A percentile compares a stretch with the other conserved stretches of the same genome.
Evolutionary conservation across 176 grass and related monocot species (phyloP).

Genomic region (Aegilops sharonensis): DNA sequence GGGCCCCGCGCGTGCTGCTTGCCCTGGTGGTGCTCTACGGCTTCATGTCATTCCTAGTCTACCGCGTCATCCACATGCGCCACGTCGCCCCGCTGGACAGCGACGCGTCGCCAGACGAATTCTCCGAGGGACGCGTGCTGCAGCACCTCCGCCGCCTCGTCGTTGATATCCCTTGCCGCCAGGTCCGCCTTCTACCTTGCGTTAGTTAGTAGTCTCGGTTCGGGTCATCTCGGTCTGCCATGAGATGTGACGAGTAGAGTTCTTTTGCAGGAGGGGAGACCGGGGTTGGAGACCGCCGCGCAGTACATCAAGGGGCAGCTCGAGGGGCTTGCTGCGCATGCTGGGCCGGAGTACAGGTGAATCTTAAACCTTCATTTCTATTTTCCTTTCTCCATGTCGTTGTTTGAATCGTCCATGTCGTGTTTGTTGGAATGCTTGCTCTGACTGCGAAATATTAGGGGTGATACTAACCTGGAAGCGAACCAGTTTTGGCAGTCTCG

Average conservation of each 20-base stretch:
- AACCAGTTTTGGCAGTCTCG: not conserved
- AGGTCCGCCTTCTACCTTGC: constrained; percentile 38
- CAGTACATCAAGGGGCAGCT: constrained; percentile 84
- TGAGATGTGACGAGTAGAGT: not conserved
- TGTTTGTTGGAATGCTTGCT: constrained; percentile 5
- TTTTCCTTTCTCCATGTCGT: not conserved
- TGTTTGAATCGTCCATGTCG: not conserved
- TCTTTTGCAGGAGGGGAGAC: constrained; percentile 66
- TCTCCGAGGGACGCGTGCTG: constrained; percentile 82
- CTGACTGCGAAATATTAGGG: not conserved
- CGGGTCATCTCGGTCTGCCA: not conserved
- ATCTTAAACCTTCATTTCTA: constrained; percentile 9
- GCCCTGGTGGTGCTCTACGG: constrained; percentile 64
- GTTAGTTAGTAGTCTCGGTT: not conserved
- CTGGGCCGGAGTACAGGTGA: constrained; percentile 71
- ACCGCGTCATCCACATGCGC: constrained; percentile 78
- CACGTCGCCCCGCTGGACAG: constrained; percentile 68
- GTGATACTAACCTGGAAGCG: not conserved
- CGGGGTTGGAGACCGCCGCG: constrained; percentile 77
- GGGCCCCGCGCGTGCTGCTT: constrained; percentile 57
- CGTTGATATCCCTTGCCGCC: constrained; percentile 71
- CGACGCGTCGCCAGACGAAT: constrained; percentile 49
- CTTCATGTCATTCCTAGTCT: constrained; percentile 54
- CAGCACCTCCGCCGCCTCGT: constrained; percentile 72
- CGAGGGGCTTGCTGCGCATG: constrained; percentile 52